Base-by-base conservation (phyloP, 1,139 yeast genomes). In the Geotrichum bryndzae region DNA sequence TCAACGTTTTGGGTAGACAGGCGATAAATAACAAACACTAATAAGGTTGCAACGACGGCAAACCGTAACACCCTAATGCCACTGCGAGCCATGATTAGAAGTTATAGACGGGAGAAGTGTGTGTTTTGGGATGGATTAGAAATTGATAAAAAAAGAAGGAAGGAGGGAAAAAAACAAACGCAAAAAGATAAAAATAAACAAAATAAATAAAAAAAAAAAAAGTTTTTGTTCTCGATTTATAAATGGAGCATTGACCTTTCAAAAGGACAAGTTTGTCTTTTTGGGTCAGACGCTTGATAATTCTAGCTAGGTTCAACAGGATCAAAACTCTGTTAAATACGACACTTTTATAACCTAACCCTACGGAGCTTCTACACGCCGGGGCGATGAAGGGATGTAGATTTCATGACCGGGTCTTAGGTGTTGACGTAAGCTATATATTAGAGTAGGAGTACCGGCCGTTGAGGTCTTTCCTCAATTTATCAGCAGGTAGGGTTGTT, bases 21-120 rank as follows among this genome's bases (percentile, higher is more conserved):
- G 67, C 77, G 71, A 66, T 73, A 73, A 56, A 78, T 67, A 8
- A 76, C 68, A 8, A 77, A 72, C n/a, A 78, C 64, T 25, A 77
- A 67, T 54, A 74, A 67, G 15, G 74, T 65, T 22, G 80, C 76
- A 51, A 79, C 68, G 15, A 74, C 68, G 45, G 73, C 75, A 56
- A 77, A 70, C 54, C 79, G 76, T 66, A 74, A 59, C 35, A 73
- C 70, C 53, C 77, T 69, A 54, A 72, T 63, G 45, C 77, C 76
- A 61, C 70, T 70, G 60, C 77, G 70, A 23, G 75, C 73, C 78
- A 75, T 75, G 38, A 25, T 64, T 45, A 29, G 3, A 45, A 18
- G 54, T 53, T 8, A 38, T 33, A 31, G 29, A 51, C 18, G 41
- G 29, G 31, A 13, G 56, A 38, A 31, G 33, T 51, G 22, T 29